Evolutionary conservation across 176 grass and related monocot species (phyloP), one percentile per base, ranked within the genome.

Genomic region (Bonia amplexicaulis): DNA sequence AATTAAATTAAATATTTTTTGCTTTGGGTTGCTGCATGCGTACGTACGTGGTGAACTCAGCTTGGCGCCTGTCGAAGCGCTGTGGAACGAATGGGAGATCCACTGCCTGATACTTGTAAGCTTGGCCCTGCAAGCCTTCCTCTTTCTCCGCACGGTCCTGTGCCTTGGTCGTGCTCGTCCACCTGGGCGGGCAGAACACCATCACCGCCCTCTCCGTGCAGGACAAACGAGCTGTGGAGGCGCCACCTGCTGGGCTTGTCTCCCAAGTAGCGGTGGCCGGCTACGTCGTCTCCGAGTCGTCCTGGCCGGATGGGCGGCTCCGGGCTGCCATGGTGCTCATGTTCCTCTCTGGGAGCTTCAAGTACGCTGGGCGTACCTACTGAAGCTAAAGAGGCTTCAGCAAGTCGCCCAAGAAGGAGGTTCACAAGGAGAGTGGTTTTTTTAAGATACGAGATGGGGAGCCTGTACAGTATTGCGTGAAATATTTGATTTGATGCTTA

Each of bases 11-110:
- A 47, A 8, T 4, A 9, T 71, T 16, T n/a, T 71, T 39, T 6
- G 41, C 42, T 15, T 23, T 23, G 0, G 12, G 9, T 23, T 47
- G 22, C 12, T 26, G 0, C 42, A 15, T 71, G n/a, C 14, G 14
- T 51, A 15, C 39, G 9, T 46, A n/a, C 40, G 0, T 46, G 65
- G 19, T 48, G 51, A 53, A 53, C 16, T 40, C 6, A 75, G 72
- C 2, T 75, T 54, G 27, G 17, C 10, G 5, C 2, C 73, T 6
- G 10, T 55, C 9, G 0, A 1, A 37, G 1, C 5, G 1, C 0
- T 75, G 9, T 75, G 73, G 73, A 55, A 75, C 4, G 73, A 55
- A 37, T 75, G 73, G 73, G 73, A 75, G 49, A 75, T 75, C 73
- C 73, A 75, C 4, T 0, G 2, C 73, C 10, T 75, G 10, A 3